Conservation (phyloP, 768 basidiomycete species). For the Lentinula lateritia region DNA sequence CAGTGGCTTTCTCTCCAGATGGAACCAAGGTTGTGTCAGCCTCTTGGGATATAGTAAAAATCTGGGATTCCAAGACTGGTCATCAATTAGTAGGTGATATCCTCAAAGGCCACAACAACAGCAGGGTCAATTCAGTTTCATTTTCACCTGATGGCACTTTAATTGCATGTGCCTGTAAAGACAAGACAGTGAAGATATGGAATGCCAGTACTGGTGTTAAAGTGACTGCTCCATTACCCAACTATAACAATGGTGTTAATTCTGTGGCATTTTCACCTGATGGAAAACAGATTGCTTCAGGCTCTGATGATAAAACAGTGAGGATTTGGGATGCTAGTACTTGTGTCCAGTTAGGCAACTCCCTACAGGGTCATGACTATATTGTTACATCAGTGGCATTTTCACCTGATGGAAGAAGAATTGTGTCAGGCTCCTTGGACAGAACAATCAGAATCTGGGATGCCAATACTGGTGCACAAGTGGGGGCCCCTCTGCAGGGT, state of each 20-base stretch:
- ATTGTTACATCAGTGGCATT: neutral
- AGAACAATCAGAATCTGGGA: neutral
- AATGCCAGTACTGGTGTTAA: neutral
- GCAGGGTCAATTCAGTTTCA: constrained; percentile 3
- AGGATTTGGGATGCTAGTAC: neutral
- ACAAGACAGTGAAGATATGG: constrained; percentile 8
- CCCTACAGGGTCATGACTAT: neutral
- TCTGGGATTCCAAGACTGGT: constrained; percentile 3
- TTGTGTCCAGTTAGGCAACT: neutral
- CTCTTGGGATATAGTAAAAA: neutral
- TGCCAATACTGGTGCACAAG: neutral
- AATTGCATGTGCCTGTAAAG: constrained; percentile 6
- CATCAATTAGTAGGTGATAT: neutral
- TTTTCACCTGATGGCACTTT: constrained; percentile 10
- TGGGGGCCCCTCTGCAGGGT: neutral
- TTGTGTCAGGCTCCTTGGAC: neutral
- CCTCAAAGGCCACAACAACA: neutral
- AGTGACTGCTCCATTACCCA: neutral
- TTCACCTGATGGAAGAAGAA: neutral
- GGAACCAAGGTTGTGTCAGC: neutral
- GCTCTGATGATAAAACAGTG: neutral
- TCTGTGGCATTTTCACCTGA: neutral
- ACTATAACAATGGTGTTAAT: neutral
- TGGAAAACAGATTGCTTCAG: neutral
- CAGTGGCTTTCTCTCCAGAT: neutral